These are phyloP conservation scores for Populus hybrid DNA, from an alignment of 441 rosid genomes.

Conservation along the genomic window DNA sequence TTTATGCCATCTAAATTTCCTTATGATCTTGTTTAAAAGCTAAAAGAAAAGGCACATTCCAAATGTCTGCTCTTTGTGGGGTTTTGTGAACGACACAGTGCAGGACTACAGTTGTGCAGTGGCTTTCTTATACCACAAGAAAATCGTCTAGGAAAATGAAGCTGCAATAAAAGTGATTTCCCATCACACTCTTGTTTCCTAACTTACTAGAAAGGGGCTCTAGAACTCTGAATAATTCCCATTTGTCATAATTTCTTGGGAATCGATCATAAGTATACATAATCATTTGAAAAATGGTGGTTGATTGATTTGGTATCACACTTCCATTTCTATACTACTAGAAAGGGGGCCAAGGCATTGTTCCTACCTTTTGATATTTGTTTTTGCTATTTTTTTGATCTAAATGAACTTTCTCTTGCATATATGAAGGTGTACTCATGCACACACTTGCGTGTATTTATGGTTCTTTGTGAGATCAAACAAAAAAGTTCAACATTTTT, in stretches of 20 bases:
- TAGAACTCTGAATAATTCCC: too few relatives aligned
- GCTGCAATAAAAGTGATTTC: not conserved
- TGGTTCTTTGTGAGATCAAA: not conserved
- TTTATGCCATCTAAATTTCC: not conserved
- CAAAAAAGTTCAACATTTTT: conserved; percentile 18
- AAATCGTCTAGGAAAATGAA: not conserved
- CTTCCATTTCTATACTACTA: conserved; percentile 7
- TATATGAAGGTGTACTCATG: not conserved
- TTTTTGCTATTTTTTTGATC: not conserved
- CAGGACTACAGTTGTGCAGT: not conserved
- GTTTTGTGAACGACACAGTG: not conserved
- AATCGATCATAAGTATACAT: not conserved
- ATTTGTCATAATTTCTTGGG: too few relatives aligned
- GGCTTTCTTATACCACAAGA: conserved; percentile 7
- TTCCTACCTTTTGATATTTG: not conserved
- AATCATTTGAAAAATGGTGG: not conserved
- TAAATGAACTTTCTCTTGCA: not conserved
- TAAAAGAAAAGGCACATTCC: not conserved
- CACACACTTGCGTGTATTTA: too few relatives aligned
- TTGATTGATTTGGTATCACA: not conserved
- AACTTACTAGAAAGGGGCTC: too few relatives aligned
- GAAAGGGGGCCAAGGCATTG: not conserved
- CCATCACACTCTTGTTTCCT: not conserved
- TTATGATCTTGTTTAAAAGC: not conserved
- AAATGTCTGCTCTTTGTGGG: not conserved